Evolutionary conservation across 2,329 filamentous ascomycete genomes (phyloP), one percentile per base, ranked within the genome.

Genomic region (Fusarium veterinarium): DNA sequence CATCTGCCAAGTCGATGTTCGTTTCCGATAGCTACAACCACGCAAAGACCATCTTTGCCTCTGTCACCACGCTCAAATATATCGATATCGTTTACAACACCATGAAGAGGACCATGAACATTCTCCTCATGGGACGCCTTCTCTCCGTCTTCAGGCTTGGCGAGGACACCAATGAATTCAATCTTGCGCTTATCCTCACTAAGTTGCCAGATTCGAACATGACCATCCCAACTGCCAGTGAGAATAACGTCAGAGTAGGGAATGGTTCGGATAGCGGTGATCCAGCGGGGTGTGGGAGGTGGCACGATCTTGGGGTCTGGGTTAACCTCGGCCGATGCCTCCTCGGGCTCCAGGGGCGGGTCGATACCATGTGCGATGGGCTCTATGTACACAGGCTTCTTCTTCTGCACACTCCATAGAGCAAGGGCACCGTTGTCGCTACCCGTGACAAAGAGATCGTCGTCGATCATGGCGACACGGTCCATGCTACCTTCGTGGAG

Each of bases 171-270:
- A 12, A 94, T 82, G 1, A 89, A 83, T 77, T 96, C 91, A 48
- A 99, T 88, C 72, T 87, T 91, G 80, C 90, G 90, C 83, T 95
- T 96, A 80, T 98, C 95, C 45, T 93, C 90, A 59, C 91, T 92
- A 25, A 99, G 87, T 68, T 88, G 91, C 96, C 96, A 99, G 9
- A 92, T 92, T 55, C 95, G 88, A 64, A 99, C 87, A 81, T 90
- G 91, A 5, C 96, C 96, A 79, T 84, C 96, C 95, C 95, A 99
- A 82, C 94, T 97, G 37, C 95, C 96, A 73, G 91, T 97, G 56
- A 99, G 86, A 63, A 99, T 90, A 56, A 97, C 85, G 78, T 99
- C 95, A 9, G 94, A 95, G 81, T 95, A 98, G 0, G 96, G 95
- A 53, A 99, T 88, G 1, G 94, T 92, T 53, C 91, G 87, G 46